These are phyloP conservation scores for Trichophaea hybrida DNA, from an alignment of 2,329 filamentous ascomycete species.

Conservation along the genomic window DNA sequence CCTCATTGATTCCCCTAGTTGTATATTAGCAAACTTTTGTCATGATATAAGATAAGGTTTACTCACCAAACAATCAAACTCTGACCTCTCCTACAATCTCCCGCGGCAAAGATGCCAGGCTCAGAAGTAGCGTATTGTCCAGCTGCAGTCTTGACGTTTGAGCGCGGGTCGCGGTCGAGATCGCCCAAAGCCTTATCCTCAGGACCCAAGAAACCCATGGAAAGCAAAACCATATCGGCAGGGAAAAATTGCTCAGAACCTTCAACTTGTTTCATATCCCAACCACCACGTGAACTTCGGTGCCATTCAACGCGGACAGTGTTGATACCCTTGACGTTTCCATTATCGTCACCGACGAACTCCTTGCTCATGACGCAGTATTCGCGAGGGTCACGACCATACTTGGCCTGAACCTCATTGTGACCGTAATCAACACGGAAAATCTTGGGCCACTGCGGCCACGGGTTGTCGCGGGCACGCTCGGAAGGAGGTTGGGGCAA, in stretches of 20 bases:
- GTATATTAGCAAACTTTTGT: conserved; percentile 29
- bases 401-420: conserved; percentile 87
- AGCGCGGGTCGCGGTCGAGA: conserved; percentile 79
- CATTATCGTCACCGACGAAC: conserved; percentile 76
- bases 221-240: conserved; percentile 81
- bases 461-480: conserved; percentile 87
- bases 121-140: conserved; percentile 83
- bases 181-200: conserved; percentile 75
- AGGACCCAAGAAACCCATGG: conserved; percentile 93
- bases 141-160: conserved; percentile 87
- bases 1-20: conserved; percentile 87
- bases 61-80: conserved; percentile 83
- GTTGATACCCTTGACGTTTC: conserved; percentile 89
- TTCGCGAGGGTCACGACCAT: conserved; percentile 89
- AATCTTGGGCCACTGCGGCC: conserved; percentile 95
- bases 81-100: conserved; percentile 88
- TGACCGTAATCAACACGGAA: conserved; percentile 98
- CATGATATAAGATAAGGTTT: conserved; percentile 29
- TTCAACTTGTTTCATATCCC: conserved; percentile 97
- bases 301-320: conserved; percentile 94
- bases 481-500: conserved; percentile 82
- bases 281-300: conserved; percentile 72
- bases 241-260: conserved; percentile 92
- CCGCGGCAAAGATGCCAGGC: conserved; percentile 78
- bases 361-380: conserved; percentile 98